Base-by-base conservation (phyloP, 2,329 filamentous ascomycete genomes). In the Trichoderma koningiopsis region DNA sequence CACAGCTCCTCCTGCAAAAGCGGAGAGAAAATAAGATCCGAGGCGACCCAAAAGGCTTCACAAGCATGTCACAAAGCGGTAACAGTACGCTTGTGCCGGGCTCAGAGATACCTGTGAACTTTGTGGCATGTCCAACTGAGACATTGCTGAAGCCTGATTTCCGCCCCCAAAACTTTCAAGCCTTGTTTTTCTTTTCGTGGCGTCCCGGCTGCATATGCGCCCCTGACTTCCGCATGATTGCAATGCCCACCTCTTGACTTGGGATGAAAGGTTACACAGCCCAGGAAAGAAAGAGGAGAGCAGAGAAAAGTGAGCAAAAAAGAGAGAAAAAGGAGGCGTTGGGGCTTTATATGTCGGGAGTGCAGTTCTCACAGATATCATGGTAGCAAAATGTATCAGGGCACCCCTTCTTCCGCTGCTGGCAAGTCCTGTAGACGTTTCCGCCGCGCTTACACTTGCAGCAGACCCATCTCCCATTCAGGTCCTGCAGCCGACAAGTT, bases 341-440 rank as follows among this genome's bases (percentile, higher is more conserved):
- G 27, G 0, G 2, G 19, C 13, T 52, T 49, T 66, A 43, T 33
- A 33, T n/a, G 69, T 85, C 82, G 13, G 79, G 70, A 56, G 76
- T 77, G 70, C 85, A 87, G 4, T 72, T 73, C 49, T 77, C 75
- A 73, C 85, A 87, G 62, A 85, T 81, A n/a, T 77, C 76, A 70
- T 87, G 85, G 71, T 85, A 85, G 75, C 85, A 87, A 56, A 86
- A 82, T 1, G 83, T 83, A 71, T 86, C 82, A 11, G 84, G 83
- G 70, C 82, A 82, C 14, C 79, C 79, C 65, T 77, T 79, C 80
- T 83, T 81, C 65, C 77, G 80, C 70, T 84, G 82, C 40, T 80
- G 76, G 72, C 85, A 87, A 77, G 79, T 83, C 27, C 78, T 77
- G 59, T 81, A 81, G 5, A 78, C 76, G 70, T 87, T 87, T 5